Percentiles rank a stretch among this genome's conserved stretches.
Evolutionary conservation across 2,329 filamentous ascomycete genomes (phyloP).

Genomic region (Microascus cirrosus): DNA sequence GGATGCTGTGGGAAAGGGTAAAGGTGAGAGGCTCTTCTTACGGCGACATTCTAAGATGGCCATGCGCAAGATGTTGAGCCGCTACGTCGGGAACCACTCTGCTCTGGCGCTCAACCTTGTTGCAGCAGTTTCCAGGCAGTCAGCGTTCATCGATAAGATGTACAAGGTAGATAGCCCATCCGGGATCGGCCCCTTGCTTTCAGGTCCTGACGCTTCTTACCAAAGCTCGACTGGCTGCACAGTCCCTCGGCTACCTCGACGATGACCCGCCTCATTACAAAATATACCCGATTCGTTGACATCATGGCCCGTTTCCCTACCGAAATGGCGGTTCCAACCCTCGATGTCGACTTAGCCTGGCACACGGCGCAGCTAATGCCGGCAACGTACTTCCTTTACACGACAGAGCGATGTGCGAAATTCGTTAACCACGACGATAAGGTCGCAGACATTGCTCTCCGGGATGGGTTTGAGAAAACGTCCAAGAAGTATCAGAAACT

Average conservation of each 20-base stretch:
- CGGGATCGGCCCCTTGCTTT: too few species aligned
- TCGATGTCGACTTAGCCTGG: conserved; percentile 68
- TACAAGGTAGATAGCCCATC: conserved; percentile 35
- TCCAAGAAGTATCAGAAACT: conserved; percentile 55
- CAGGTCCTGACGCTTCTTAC: too few species aligned
- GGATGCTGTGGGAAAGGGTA: conserved; percentile 7
- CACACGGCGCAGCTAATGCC: conserved; percentile 71
- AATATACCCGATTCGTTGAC: conserved; percentile 52
- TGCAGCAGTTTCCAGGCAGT: conserved; percentile 55
- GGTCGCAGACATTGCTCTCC: conserved; percentile 56
- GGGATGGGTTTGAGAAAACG: conserved; percentile 60
- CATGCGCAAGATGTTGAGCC: conserved; percentile 56
- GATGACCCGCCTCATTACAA: conserved; percentile 51
- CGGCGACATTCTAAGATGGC: conserved; percentile 24
- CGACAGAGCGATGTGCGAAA: conserved; percentile 30
- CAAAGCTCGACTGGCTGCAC: conserved; percentile 62
- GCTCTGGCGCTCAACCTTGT: conserved; percentile 54
- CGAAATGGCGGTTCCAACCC: conserved; percentile 52
- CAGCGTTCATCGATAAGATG: conserved; percentile 63
- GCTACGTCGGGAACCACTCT: conserved; percentile 59
- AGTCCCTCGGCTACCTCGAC: conserved; percentile 53
- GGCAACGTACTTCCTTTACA: conserved; percentile 48
- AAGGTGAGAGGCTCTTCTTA: conserved; percentile 10
- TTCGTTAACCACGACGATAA: conserved; percentile 82
- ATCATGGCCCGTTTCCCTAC: conserved; percentile 40